A percentile compares a stretch with the other conserved stretches of the same genome.
These are phyloP conservation scores for Alternaria gaisen DNA, from an alignment of 2,329 filamentous ascomycete species.

Conservation along the genomic window DNA sequence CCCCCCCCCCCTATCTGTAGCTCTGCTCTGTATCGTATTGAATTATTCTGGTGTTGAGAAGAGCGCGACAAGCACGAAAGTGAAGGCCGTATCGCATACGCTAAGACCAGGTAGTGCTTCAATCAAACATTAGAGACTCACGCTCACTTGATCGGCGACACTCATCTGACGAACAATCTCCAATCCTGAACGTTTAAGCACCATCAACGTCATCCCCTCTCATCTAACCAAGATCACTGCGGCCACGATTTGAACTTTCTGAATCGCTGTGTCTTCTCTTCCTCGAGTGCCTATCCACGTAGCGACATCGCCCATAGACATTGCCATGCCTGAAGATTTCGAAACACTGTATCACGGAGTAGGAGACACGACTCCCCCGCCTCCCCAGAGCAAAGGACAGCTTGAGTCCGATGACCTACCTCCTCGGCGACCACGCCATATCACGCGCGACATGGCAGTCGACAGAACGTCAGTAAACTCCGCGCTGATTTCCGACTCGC, in stretches of 20 bases:
- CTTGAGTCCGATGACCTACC: neutral
- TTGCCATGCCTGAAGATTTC: neutral
- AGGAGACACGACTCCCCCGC: neutral
- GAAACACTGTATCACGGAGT: neutral
- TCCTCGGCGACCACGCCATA: neutral
- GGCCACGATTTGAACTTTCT: neutral
- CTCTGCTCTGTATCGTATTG: too few relatives aligned
- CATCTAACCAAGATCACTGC: neutral
- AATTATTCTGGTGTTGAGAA: too few relatives aligned
- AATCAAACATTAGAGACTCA: too few relatives aligned
- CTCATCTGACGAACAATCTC: too few relatives aligned
- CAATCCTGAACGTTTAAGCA: neutral
- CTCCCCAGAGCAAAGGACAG: neutral
- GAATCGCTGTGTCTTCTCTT: neutral
- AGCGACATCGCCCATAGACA: neutral
- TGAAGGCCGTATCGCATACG: neutral
- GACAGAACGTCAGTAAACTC: neutral
- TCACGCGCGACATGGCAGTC: neutral
- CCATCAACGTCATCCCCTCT: neutral
- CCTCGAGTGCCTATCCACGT: neutral
- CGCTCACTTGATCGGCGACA: too few relatives aligned
- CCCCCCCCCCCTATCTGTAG: too few relatives aligned
- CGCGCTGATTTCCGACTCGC: neutral
- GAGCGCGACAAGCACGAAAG: neutral
- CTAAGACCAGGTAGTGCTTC: too few relatives aligned